These are phyloP conservation scores for Cruciata laevipes DNA, from an alignment of 257 asterid genomes.

Conservation along the genomic window DNA sequence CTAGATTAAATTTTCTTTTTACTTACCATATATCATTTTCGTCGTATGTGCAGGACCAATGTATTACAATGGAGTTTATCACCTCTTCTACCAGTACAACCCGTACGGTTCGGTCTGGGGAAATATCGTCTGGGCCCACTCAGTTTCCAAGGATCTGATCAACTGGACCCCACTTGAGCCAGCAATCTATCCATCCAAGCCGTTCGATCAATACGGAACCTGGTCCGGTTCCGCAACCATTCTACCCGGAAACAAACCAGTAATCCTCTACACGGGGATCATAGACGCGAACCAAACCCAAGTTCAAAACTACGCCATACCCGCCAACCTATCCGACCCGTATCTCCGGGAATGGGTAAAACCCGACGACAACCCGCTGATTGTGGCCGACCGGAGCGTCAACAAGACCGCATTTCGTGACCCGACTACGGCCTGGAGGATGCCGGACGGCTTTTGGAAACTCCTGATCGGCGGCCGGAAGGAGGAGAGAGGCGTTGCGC, in stretches of 20 bases:
- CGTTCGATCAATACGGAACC: slow-evolving; percentile 53
- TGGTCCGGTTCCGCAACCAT: slow-evolving; percentile 84
- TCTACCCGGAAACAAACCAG: slow-evolving; percentile 58
- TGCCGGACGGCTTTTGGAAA: slow-evolving; percentile 54
- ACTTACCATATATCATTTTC: no score
- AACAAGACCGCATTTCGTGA: slow-evolving; percentile 64
- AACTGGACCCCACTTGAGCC: slow-evolving; percentile 44
- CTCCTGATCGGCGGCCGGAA: slow-evolving; percentile 35
- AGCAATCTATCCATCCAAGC: slow-evolving; percentile 55
- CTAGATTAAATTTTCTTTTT: no score
- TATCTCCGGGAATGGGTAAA: slow-evolving; percentile 54
- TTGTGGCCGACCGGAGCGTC: slow-evolving; percentile 26
- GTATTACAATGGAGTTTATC: slow-evolving; percentile 66
- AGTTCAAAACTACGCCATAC: slow-evolving; percentile 76
- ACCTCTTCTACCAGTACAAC: slow-evolving; percentile 69
- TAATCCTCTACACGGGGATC: slow-evolving; percentile 68
- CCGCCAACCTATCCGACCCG: slow-evolving; percentile 61
- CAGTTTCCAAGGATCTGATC: slow-evolving; percentile 59
- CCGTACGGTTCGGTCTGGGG: slow-evolving; percentile 76
- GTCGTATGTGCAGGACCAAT: slow-evolving; percentile 54
- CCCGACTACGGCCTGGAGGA: slow-evolving; percentile 75
- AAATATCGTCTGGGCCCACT: slow-evolving; percentile 76
- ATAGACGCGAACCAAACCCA: slow-evolving; percentile 39
- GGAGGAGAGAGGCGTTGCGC: slow-evolving; percentile 31
- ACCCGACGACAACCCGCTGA: slow-evolving; percentile 65